phyloP scores from a whole-genome alignment of 2,329 filamentous ascomycete genomes.

The Cytospora leucostoma region DNA sequence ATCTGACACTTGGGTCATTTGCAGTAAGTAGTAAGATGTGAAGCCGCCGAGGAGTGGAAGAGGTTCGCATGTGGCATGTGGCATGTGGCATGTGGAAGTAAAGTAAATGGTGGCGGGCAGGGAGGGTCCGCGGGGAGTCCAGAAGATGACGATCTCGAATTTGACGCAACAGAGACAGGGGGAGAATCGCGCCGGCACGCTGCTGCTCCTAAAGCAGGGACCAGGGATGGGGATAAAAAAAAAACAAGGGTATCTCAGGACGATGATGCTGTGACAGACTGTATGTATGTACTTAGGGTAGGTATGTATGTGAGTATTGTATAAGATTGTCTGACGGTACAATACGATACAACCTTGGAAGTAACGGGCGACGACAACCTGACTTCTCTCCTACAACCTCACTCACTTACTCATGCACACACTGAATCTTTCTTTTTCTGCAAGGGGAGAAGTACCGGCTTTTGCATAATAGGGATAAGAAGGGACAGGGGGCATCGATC shows the following conservation, averaged over 20 bases:
- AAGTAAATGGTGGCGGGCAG: not conserved
- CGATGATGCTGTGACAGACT: not conserved
- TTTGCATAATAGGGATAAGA: not conserved
- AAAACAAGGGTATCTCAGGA: slow-evolving; percentile 1
- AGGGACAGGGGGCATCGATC: not conserved
- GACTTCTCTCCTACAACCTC: not conserved
- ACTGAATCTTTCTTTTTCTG: not conserved
- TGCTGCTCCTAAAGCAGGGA: slow-evolving; percentile 16
- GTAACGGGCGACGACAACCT: not conserved
- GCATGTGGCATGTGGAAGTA: not conserved
- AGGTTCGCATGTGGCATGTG: not conserved
- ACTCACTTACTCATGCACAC: not conserved
- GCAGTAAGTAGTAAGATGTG: not conserved
- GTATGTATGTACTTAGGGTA: not conserved
- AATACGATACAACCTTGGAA: not conserved
- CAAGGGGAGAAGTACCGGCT: not conserved
- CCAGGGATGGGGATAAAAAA: not conserved
- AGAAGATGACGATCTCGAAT: slow-evolving; percentile 5
- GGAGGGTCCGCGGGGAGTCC: not conserved
- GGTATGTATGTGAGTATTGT: not conserved
- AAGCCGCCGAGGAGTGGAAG: not conserved
- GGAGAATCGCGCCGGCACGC: slow-evolving; percentile 16
- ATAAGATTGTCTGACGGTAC: not conserved
- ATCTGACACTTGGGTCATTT: not conserved
- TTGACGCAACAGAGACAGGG: slow-evolving; percentile 18